Evolutionary conservation across 495 filamentous ascomycete species (phyloP).

Genomic region (Penicillium canescens): DNA sequence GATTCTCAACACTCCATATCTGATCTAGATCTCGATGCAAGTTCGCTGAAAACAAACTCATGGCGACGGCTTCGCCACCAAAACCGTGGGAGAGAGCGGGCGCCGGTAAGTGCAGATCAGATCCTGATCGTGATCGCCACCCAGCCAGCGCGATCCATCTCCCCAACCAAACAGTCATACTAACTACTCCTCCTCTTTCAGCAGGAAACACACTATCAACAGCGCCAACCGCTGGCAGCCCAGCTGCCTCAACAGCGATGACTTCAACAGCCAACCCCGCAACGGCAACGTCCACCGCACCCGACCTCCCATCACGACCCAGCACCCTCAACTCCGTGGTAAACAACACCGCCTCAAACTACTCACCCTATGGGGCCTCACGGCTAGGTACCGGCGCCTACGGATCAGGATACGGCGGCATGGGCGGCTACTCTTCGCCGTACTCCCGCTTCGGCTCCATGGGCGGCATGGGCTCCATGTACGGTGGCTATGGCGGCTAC

Average conservation of each 20-base stretch:
- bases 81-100: constrained; percentile 94
- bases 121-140: constrained; percentile 4
- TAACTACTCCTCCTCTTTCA: constrained; percentile 5
- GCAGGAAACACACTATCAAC: constrained; percentile 41
- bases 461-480: constrained; percentile 56
- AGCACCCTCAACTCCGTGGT: constrained; percentile 73
- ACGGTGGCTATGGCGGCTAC: constrained; percentile 55
- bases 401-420: constrained; percentile 44
- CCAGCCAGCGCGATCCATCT: constrained; percentile 1
- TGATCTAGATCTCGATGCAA: constrained; percentile 32
- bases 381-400: constrained; percentile 56
- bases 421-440: constrained; percentile 56
- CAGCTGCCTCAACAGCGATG: constrained; percentile 42
- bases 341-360: constrained; percentile 79
- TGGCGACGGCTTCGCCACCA: constrained; percentile 75
- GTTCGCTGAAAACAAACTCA: constrained; percentile 31
- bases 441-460: constrained; percentile 68
- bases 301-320: constrained; percentile 79
- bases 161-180: neutral
- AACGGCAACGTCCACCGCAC: constrained; percentile 52
- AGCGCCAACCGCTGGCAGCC: constrained; percentile 31
- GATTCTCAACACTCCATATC: constrained; percentile 17
- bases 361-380: constrained; percentile 71
- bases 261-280: constrained; percentile 43
- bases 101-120: constrained; percentile 48